Evolutionary conservation across 176 grass and related monocot species (phyloP), one percentile per base, ranked within the genome.

Genomic region (Musa troglodytarum): DNA sequence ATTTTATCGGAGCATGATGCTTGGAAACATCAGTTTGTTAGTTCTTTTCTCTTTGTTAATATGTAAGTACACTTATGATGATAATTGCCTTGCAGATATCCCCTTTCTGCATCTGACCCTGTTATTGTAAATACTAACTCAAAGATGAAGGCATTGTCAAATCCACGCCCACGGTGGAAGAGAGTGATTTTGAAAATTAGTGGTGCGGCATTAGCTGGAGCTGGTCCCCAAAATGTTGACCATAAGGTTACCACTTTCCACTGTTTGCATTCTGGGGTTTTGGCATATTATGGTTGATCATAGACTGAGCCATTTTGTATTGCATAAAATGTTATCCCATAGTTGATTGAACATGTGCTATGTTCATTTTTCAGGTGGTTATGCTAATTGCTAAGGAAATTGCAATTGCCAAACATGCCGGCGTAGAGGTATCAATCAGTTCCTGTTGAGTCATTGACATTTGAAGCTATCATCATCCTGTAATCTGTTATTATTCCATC

Each of bases 321-420:
- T 43, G 14, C 34, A 61, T 21, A 50, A 20, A 51, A 0, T 49
- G 65, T 68, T 62, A 68, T 68, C 11, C 19, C 9, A 63, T 15
- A 17, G 24, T 69, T 49, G 13, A 28, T 43, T 69, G 52, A 58
- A 54, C 28, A 11, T 56, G 13, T 13, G 77, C 72, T 50, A 64
- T 82, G 71, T 8, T 78, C 15, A 76, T 78, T 79, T 76, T 14
- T 52, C 72, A 96, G 95, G 83, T 89, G 19, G 87, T 88, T 69
- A 92, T 99, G 96, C 86, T 95, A 24, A 82, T 99, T 19, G 86
- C 96, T 74, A 87, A 91, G 86, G 96, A 99, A 89, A 86, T 99
- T 85, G 82, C 88, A 85, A 75, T 92, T 65, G 91, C 86, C 1
- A 95, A 75, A 25, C 88, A 80, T 72, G 86, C 81, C 76, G 96